Base-by-base conservation (phyloP, 371 early-diverging fungal genomes). In the Mortierella sp. region DNA sequence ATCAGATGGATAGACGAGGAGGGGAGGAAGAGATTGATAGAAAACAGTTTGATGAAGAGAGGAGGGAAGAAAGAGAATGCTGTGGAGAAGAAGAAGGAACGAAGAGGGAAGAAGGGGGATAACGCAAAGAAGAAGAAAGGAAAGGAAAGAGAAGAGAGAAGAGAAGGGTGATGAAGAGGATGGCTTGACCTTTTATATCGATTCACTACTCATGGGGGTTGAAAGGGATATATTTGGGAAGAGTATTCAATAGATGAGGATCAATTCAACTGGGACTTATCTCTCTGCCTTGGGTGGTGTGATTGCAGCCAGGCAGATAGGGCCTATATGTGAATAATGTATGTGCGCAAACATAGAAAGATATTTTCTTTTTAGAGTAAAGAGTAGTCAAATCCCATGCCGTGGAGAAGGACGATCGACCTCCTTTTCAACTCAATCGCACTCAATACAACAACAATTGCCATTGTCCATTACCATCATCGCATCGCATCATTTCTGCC, bases 401-500 rank as follows among this genome's bases (percentile, higher is more conserved):
- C 58, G 34, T 55, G 55, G 55, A 37, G 53, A 29, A n/a, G n/a
- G n/a, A n/a, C 24, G 5, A 10, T 5, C 34, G 7, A 14, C n/a
- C n/a, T n/a, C n/a, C n/a, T n/a, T n/a, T n/a, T n/a, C 4, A 34
- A 58, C 34, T 58, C 61, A 58, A 58, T 58, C 34, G 19, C 58
- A 6, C 19, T 19, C 34, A 58, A 58, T 55, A 58, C 29, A 26
- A 8, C 2, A 5, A 45, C 8, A 4, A 22, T 34, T 16, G 31
- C 37, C 61, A 58, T 58, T 16, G 34, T 58, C 34, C 9, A 34
- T 58, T 58, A 58, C 34, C 61, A 58, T 31, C 22, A 58, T 31
- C 22, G 61, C 61, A 58, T 58, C 61, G 61, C 61, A 58, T 58
- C 61, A 58, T 58, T n/a, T 22, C 58, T 58, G 34, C 34, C 34